Base-by-base conservation (phyloP, 192 early-diverging fungal genomes). In the Mortierella alpina region DNA sequence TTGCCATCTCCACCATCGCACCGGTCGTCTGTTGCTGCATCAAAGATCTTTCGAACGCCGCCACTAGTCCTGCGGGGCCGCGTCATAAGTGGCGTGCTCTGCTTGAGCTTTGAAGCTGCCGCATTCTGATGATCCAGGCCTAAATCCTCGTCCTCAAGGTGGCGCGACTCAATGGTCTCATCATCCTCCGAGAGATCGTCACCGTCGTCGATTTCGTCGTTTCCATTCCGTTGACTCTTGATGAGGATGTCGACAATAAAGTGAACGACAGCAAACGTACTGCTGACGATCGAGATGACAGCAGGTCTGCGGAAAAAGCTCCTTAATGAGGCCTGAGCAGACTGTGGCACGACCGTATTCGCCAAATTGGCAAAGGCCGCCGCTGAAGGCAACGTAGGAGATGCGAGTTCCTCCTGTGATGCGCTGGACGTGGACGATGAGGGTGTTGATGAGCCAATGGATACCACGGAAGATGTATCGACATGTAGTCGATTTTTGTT, bases 201-300 rank as follows among this genome's bases (percentile, higher is more conserved):
- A 2, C 48, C 48, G 2, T 57, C 57, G 18, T 66, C 63, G 0
- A 77, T 73, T 1, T 75, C 57, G 14, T 75, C 55, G 41, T 84
- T 84, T 60, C 84, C 84, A 58, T 84, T 84, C 22, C 84, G 63
- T 39, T 76, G 72, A 74, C 78, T 82, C 59, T 81, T 82, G 54
- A 84, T 73, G 13, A 84, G 52, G 23, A 84, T 81, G 14, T 84
- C 84, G 44, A 77, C 72, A n/a, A 82, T 58, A 57, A 84, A 77
- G 41, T 84, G 70, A 58, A 84, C 73, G 4, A 82, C 70, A 5
- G 80, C 65, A 40, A 84, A 58, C 4, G 75, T 63, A 14, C 66
- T 82, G 56, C 78, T 58, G 59, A 84, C 72, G 42, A 72, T 54
- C 18, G 84, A 82, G 46, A 84, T 76, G 11, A 84, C 75, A 4